phyloP scores from a whole-genome alignment of 345 rosid genomes.

The Balakata baccata region DNA sequence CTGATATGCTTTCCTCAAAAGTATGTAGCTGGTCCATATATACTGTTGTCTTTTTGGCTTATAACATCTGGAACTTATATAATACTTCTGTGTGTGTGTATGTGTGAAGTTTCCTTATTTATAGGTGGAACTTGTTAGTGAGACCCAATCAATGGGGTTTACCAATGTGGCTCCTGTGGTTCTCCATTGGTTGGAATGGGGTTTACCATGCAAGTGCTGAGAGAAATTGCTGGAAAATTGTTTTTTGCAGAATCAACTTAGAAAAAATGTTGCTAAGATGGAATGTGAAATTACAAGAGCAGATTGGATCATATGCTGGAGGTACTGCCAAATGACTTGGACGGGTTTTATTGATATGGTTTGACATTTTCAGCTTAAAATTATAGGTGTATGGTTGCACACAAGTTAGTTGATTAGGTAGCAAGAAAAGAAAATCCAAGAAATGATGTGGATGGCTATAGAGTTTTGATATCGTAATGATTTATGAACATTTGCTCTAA shows the following conservation, averaged over 20 bases:
- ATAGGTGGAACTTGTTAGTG: not conserved
- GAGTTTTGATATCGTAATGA: not conserved
- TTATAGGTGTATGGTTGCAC: not conserved
- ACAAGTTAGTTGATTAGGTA: not conserved
- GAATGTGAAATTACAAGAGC: too few relatives aligned
- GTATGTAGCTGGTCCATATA: not conserved
- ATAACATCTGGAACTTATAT: not conserved
- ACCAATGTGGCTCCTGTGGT: not conserved
- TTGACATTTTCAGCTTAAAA: not conserved
- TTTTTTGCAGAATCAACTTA: not conserved
- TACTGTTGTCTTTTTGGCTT: not conserved
- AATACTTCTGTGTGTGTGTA: not conserved
- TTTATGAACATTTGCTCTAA: not conserved
- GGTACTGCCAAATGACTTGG: not conserved
- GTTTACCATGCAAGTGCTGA: not conserved
- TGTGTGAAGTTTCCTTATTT: not conserved
- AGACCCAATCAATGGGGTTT: not conserved
- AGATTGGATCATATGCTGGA: not conserved
- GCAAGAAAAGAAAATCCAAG: not conserved
- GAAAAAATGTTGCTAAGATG: not conserved
- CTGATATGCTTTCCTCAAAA: slow-evolving; percentile 1
- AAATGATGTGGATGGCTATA: not conserved
- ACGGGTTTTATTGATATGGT: not conserved
- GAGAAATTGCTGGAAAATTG: not conserved
- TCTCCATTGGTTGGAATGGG: not conserved